phyloP scores from a whole-genome alignment of 768 basidiomycete species.

The Naematelia aurantialba region DNA sequence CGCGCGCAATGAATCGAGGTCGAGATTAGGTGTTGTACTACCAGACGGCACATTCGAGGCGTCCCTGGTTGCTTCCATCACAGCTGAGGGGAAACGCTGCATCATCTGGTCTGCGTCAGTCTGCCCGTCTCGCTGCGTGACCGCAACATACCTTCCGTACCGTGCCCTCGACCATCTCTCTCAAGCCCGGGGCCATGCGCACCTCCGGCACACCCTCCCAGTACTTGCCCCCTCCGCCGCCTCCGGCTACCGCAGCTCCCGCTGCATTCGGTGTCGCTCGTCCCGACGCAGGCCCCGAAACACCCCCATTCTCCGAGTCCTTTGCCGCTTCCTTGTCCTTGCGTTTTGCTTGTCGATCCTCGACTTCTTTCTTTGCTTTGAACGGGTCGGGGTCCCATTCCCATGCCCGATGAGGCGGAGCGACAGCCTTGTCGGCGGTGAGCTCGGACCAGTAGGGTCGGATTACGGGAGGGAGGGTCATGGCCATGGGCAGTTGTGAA shows the following conservation, averaged over 20 bases:
- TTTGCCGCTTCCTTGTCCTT: slow-evolving; percentile 46
- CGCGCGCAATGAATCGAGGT: slow-evolving; percentile 54
- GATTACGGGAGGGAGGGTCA: slow-evolving; percentile 73
- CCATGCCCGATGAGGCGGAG: slow-evolving; percentile 71
- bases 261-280: slow-evolving; percentile 10
- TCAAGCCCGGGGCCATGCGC: slow-evolving; percentile 69
- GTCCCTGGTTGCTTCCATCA: slow-evolving; percentile 47
- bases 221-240: slow-evolving; percentile 28
- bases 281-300: slow-evolving; percentile 12
- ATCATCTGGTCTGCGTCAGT: slow-evolving; percentile 41
- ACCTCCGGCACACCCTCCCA: slow-evolving; percentile 61
- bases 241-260: slow-evolving; percentile 13
- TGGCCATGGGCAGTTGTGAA: slow-evolving; percentile 44
- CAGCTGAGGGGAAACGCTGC: slow-evolving; percentile 49
- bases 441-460: slow-evolving; percentile 83
- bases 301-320: slow-evolving; percentile 21
- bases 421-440: slow-evolving; percentile 63
- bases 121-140: not conserved
- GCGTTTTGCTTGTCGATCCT: slow-evolving; percentile 63
- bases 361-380: slow-evolving; percentile 64
- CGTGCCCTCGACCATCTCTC: slow-evolving; percentile 74
- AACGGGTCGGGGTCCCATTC: slow-evolving; percentile 88
- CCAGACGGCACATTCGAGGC: slow-evolving; percentile 30
- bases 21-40: slow-evolving; percentile 38
- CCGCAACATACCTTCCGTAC: slow-evolving; percentile 64